Conservation (phyloP, 495 filamentous ascomycete genomes). For the Aspergillus haitiensis region DNA sequence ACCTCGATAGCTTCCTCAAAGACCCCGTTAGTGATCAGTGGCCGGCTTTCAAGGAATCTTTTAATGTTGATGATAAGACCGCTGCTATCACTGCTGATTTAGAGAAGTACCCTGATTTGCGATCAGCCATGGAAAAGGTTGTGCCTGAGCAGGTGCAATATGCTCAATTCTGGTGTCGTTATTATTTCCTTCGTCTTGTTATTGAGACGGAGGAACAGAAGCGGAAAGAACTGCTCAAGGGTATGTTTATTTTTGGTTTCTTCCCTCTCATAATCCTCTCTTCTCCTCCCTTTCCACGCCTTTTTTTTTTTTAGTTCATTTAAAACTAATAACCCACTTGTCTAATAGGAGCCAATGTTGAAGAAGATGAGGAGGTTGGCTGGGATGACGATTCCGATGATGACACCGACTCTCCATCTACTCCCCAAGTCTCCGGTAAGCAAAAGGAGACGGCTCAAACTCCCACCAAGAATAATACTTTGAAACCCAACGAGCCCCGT, state of each 20-base stretch:
- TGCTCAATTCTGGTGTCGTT: constrained; percentile 86
- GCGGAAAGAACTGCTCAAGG: constrained; percentile 86
- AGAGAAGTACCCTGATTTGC: constrained; percentile 83
- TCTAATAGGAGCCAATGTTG: constrained; percentile 53
- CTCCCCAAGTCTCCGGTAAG: constrained; percentile 41
- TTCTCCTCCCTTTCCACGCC: neutral
- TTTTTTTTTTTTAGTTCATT: constrained; percentile 15
- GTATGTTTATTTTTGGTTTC: constrained; percentile 47
- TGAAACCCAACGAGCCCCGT: constrained; percentile 64
- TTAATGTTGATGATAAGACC: constrained; percentile 82
- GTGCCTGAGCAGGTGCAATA: constrained; percentile 91
- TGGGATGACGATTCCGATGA: constrained; percentile 83
- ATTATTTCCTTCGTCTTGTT: constrained; percentile 92
- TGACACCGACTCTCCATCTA: constrained; percentile 54
- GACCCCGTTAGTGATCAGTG: constrained; percentile 77
- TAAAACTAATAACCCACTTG: constrained; percentile 4
- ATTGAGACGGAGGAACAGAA: constrained; percentile 95
- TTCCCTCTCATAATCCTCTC: constrained; percentile 16
- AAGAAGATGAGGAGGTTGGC: constrained; percentile 73
- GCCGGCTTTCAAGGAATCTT: constrained; percentile 69
- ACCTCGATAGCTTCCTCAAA: constrained; percentile 77
- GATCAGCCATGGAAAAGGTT: constrained; percentile 90
- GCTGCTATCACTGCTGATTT: constrained; percentile 80
- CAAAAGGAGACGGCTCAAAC: constrained; percentile 27
- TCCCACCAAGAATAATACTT: constrained; percentile 37